Percentiles rank a stretch among this genome's conserved stretches.
Conservation (phyloP, 306 rosid genomes). For the Geum urbanum region DNA sequence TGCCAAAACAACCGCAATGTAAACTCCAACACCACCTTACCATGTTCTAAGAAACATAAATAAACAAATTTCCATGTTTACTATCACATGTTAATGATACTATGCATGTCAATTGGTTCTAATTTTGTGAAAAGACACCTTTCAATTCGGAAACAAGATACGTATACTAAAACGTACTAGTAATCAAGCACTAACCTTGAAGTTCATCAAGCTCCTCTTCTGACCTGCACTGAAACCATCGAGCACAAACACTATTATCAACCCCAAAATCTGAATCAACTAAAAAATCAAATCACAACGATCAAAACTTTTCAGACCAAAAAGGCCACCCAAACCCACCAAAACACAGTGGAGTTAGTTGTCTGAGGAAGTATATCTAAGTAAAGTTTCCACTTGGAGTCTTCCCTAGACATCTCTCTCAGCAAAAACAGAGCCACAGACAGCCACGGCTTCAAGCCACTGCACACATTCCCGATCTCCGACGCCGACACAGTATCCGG, state of each 20-base stretch:
- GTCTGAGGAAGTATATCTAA: slow-evolving; percentile 58
- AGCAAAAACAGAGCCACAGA: slow-evolving; percentile 72
- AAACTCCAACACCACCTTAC: background rate
- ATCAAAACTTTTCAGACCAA: background rate
- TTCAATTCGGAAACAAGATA: no score
- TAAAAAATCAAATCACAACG: background rate
- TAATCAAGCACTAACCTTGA: slow-evolving; percentile 54
- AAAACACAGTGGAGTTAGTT: slow-evolving; percentile 80
- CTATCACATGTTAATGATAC: no score
- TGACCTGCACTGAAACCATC: slow-evolving; percentile 97
- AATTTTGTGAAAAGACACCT: no score
- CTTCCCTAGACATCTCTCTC: slow-evolving; percentile 57
- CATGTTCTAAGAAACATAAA: background rate
- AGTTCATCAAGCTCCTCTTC: slow-evolving; percentile 90
- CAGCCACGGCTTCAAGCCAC: slow-evolving; percentile 84
- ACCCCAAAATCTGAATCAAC: slow-evolving; percentile 36
- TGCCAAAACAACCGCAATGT: slow-evolving; percentile 31
- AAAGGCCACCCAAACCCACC: slow-evolving; percentile 54
- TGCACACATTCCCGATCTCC: slow-evolving; percentile 68
- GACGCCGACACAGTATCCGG: slow-evolving; percentile 87
- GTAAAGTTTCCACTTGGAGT: slow-evolving; percentile 71
- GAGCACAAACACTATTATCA: slow-evolving; percentile 40
- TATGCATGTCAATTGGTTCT: no score
- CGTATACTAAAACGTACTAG: background rate
- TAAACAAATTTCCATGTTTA: no score